Evolutionary conservation across 2,329 filamentous ascomycete genomes (phyloP), one percentile per base, ranked within the genome.

Genomic region (Hymenoscyphus albidus): DNA sequence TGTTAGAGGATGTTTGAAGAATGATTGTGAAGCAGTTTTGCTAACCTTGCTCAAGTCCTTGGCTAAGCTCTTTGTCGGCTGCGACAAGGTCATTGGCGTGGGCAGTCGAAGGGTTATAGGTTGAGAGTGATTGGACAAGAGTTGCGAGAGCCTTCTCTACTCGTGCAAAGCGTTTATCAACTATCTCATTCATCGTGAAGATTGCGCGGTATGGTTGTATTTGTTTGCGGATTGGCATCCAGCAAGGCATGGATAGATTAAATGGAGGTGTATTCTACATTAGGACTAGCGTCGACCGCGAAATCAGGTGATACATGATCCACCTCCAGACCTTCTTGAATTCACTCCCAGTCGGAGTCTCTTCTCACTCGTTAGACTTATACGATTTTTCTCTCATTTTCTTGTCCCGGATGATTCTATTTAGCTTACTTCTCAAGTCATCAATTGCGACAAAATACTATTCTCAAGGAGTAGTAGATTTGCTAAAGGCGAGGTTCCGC

Each of bases 41-140:
- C 74, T 62, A 79, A 91, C 90, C 79, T 75, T 89, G 80, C 70
- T 88, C 82, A 2, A 96, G 80, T 4, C 89, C 86, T 68, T 82
- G 79, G 70, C 80, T 83, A 56, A 96, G 82, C 65, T 88, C 85
- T 54, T 82, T 80, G 74, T 96, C 90, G 31, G 91, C 91, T 7
- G 82, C 80, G 18, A 90, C 80, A 10, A 96, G 85, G 68, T 93
- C 89, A 64, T 85, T 80, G 5, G 89, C 90, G 32, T 88, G 85
- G 42, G 81, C 77, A 4, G 85, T 80, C 6, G 89, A 91, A 0
- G 92, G 91, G 72, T 93, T 92, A 78, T 93, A 94, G 69, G 92
- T 90, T 5, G 90, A 83, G 67, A 96, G 89, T 0, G 91, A 93
- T 75, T 93, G 90, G 70, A 93, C 88, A 40, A 96, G 81, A 35